Percentiles rank a stretch among this genome's conserved stretches.
These are phyloP conservation scores for Yarrowia osloensis DNA, from an alignment of 805 yeast species.

Conservation along the genomic window DNA sequence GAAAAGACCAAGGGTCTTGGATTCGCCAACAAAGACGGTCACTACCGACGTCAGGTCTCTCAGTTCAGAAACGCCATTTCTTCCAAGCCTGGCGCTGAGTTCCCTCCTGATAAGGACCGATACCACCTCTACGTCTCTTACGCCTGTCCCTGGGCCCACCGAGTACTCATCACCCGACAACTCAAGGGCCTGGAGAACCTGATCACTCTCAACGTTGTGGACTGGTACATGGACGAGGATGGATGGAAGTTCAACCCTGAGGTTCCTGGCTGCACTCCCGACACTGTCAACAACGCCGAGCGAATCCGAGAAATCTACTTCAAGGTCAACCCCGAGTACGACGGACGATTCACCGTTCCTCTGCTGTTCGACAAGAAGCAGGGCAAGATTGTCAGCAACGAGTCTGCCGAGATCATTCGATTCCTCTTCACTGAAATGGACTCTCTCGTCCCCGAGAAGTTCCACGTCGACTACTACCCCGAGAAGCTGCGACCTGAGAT, in stretches of 20 bases:
- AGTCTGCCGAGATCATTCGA: conserved; percentile 84
- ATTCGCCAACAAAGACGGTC: conserved; percentile 34
- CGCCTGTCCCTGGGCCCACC: conserved; percentile 97
- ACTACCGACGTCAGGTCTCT: conserved; percentile 36
- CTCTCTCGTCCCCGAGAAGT: conserved; percentile 48
- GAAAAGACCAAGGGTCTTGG: conserved; percentile 26
- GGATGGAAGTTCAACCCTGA: conserved; percentile 84
- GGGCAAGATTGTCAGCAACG: conserved; percentile 85
- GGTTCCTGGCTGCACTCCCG: conserved; percentile 55
- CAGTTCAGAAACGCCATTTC: conserved; percentile 66
- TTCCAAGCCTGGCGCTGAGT: conserved; percentile 57
- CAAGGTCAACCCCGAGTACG: conserved; percentile 72
- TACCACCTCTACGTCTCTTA: conserved; percentile 84
- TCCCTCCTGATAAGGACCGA: conserved; percentile 73
- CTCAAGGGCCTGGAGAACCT: conserved; percentile 69
- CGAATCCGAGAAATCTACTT: conserved; percentile 72
- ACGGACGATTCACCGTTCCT: conserved; percentile 89
- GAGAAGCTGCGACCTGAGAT: conserved; percentile 53
- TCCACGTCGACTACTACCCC: conserved; percentile 65
- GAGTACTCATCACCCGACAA: conserved; percentile 70
- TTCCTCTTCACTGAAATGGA: conserved; percentile 76
- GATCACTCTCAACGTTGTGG: conserved; percentile 67
- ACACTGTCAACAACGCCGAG: conserved; percentile 58
- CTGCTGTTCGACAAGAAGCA: conserved; percentile 87
- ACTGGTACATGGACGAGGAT: conserved; percentile 82